A percentile compares a stretch with the other conserved stretches of the same genome.
These are phyloP conservation scores for Populus nigra DNA, from an alignment of 345 rosid species.

Conservation along the genomic window DNA sequence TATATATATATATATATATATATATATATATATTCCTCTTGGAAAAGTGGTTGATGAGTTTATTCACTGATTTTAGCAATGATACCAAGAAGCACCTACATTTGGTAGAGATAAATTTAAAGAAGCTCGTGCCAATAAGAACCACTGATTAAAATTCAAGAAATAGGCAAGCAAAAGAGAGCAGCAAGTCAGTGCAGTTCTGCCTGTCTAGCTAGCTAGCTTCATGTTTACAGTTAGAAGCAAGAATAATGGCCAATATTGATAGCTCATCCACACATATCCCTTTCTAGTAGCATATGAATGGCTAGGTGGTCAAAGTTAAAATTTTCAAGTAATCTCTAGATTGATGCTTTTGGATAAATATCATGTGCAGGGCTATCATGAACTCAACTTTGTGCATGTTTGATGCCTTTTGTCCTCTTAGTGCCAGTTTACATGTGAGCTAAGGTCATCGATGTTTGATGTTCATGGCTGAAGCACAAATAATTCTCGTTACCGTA, in stretches of 20 bases:
- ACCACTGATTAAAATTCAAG: constrained; percentile 7
- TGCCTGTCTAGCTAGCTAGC: background rate
- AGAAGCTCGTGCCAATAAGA: constrained; percentile 2
- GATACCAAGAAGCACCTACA: constrained; percentile 1
- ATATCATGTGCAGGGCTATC: constrained; percentile 16
- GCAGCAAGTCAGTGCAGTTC: background rate
- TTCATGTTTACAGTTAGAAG: constrained; percentile 2
- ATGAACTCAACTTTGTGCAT: constrained; percentile 11
- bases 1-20: too few relatives aligned
- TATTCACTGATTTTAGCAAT: background rate
- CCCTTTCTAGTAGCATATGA: background rate
- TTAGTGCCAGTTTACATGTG: background rate
- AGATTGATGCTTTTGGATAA: background rate
- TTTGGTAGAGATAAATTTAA: background rate
- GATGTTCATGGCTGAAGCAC: background rate
- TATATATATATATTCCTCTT: too few relatives aligned
- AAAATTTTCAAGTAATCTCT: background rate
- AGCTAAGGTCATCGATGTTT: background rate
- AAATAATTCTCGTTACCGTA: background rate
- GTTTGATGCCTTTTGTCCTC: background rate
- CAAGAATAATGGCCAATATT: constrained; percentile 6
- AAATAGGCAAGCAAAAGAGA: background rate
- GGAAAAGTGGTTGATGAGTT: constrained; percentile 1
- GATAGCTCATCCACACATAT: background rate
- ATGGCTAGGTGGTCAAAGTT: background rate